These are phyloP conservation scores for Syzygium jambos DNA, from an alignment of 345 rosid species.

Conservation along the genomic window DNA sequence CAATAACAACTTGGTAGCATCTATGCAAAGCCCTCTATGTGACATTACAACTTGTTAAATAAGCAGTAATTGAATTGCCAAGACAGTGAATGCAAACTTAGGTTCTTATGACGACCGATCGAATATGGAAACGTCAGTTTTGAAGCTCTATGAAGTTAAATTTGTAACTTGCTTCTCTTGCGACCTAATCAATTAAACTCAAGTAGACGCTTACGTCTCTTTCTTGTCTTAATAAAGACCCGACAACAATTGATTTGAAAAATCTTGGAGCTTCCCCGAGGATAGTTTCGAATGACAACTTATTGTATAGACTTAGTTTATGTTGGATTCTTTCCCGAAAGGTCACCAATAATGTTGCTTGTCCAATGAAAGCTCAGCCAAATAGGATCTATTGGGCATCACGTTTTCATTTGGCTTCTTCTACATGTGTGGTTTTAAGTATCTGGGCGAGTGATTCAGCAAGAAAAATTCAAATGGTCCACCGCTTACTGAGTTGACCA, in stretches of 20 bases:
- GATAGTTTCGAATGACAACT: too few relatives aligned
- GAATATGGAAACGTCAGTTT: neutral
- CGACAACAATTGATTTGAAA: neutral
- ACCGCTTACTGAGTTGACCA: too few relatives aligned
- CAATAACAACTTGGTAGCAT: neutral
- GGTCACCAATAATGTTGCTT: neutral
- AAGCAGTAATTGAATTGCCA: neutral
- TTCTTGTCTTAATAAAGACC: neutral
- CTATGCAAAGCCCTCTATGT: neutral
- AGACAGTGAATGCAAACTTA: neutral
- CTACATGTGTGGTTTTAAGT: too few relatives aligned
- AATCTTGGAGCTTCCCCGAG: neutral
- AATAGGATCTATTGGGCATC: too few relatives aligned
- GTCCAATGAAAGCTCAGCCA: too few relatives aligned
- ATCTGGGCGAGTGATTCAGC: too few relatives aligned
- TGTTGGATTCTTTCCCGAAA: neutral
- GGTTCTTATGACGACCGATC: neutral
- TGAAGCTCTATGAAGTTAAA: too few relatives aligned
- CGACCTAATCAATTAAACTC: neutral
- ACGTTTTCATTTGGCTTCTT: too few relatives aligned
- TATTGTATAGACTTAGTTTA: neutral
- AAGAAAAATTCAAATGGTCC: too few relatives aligned
- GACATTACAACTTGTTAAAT: neutral
- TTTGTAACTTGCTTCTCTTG: neutral
- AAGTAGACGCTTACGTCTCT: neutral